Conservation (phyloP, 345 rosid species). For the Kandelia obovata region DNA sequence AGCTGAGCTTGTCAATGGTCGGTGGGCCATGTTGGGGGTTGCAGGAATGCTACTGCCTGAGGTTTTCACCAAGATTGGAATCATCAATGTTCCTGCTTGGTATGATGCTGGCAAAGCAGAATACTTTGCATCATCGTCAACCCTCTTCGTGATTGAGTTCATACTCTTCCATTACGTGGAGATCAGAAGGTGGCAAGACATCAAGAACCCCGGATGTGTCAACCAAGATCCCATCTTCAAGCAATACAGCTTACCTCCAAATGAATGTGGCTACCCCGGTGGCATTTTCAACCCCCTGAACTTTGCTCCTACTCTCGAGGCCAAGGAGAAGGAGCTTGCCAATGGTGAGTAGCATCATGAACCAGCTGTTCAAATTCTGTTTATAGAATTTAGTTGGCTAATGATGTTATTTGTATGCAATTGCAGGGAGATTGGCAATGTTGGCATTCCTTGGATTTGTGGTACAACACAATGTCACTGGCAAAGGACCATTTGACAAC, state of each 20-base stretch:
- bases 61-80: conserved; percentile 82
- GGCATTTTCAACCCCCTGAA: conserved; percentile 91
- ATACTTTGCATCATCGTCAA: conserved; percentile 88
- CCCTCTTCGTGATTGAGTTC: conserved; percentile 92
- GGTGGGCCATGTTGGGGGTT: conserved; percentile 99
- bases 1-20: conserved; percentile 84
- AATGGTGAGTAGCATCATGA: conserved; percentile 45
- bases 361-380: neutral
- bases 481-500: conserved; percentile 93
- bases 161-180: conserved; percentile 95
- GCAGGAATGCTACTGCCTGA: conserved; percentile 90
- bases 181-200: conserved; percentile 98
- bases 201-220: conserved; percentile 92
- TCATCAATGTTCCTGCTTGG: conserved; percentile 76
- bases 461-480: conserved; percentile 89
- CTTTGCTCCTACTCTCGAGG: conserved; percentile 77
- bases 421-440: conserved; percentile 96
- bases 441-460: conserved; percentile 87
- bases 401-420: neutral
- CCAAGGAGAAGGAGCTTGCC: conserved; percentile 94
- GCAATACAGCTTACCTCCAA: conserved; percentile 92
- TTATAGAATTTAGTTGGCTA: neutral
- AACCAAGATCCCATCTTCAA: conserved; percentile 98
- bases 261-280: conserved; percentile 87
- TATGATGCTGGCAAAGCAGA: conserved; percentile 88